Evolutionary conservation across 345 rosid genomes (phyloP).

Genomic region (Acer saccharum): DNA sequence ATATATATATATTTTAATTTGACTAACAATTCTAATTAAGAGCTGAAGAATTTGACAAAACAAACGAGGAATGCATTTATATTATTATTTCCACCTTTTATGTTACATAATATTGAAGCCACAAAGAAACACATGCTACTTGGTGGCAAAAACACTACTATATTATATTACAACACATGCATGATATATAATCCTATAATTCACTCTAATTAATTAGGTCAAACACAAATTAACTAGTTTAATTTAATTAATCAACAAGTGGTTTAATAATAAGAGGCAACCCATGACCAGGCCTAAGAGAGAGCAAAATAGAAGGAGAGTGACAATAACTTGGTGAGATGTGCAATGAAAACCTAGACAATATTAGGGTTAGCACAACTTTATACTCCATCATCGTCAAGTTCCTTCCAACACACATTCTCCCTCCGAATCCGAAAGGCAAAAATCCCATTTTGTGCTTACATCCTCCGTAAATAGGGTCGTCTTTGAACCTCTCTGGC

Average conservation of each 20-base stretch:
- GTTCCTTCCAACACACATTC: conserved; percentile 88
- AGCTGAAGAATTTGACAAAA: neutral
- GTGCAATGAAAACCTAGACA: conserved; percentile 68
- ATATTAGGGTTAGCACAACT: conserved; percentile 61
- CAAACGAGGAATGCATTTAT: neutral
- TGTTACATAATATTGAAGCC: neutral
- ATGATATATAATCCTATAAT: neutral
- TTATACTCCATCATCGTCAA: conserved; percentile 77
- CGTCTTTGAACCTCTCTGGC: conserved; percentile 82
- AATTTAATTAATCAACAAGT: conserved; percentile 20
- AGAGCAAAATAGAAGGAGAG: conserved; percentile 66
- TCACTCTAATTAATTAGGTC: neutral
- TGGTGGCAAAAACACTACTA: neutral
- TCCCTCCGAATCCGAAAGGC: conserved; percentile 97
- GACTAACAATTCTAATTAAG: neutral
- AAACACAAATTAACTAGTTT: neutral
- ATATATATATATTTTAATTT: too few relatives aligned
- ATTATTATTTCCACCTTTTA: neutral
- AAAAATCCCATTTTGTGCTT: conserved; percentile 84
- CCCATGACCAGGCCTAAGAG: conserved; percentile 74
- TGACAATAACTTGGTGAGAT: conserved; percentile 66
- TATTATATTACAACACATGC: neutral
- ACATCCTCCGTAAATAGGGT: conserved; percentile 67
- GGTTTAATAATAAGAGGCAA: conserved; percentile 67
- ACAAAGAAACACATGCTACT: conserved; percentile 1